Percentiles rank a stretch among this genome's conserved stretches.
Conservation (phyloP, 768 basidiomycete genomes). For the Hydnomerulius pinastri region DNA sequence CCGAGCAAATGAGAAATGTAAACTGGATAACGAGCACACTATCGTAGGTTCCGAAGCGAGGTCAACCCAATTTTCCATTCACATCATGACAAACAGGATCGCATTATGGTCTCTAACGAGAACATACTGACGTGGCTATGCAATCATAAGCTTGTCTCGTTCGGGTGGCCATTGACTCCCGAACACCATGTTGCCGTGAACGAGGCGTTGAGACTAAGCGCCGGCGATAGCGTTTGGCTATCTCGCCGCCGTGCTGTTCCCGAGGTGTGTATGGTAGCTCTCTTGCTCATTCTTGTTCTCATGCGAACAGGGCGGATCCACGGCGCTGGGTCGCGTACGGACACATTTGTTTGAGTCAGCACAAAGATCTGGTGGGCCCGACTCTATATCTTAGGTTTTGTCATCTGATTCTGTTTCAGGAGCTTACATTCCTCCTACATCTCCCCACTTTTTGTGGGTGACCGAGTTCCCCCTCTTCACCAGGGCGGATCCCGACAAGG, state of each 20-base stretch:
- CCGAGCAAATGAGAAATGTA: slow-evolving; percentile 24
- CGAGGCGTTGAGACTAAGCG: slow-evolving; percentile 42
- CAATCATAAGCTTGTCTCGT: slow-evolving; percentile 32
- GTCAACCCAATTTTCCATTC: slow-evolving; percentile 1
- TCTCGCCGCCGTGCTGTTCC: slow-evolving; percentile 49
- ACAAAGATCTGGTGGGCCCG: slow-evolving; percentile 55
- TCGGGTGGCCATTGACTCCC: slow-evolving; percentile 20
- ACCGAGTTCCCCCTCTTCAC: slow-evolving; percentile 96
- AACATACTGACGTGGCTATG: slow-evolving; percentile 51
- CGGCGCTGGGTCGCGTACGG: slow-evolving; percentile 72
- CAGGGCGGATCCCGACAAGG: slow-evolving; percentile 83
- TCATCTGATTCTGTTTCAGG: slow-evolving; percentile 41
- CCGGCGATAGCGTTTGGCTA: slow-evolving; percentile 62
- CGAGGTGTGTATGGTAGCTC: slow-evolving; percentile 44
- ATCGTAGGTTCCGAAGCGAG: slow-evolving; percentile 23
- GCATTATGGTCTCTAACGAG: slow-evolving; percentile 46
- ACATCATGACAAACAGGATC: slow-evolving; percentile 41
- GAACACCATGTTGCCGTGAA: slow-evolving; percentile 38
- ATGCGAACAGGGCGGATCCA: slow-evolving; percentile 76
- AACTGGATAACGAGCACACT: slow-evolving; percentile 20
- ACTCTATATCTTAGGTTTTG: slow-evolving; percentile 9
- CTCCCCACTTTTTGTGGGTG: slow-evolving; percentile 90
- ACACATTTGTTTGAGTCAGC: slow-evolving; percentile 68
- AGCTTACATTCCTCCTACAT: slow-evolving; percentile 51
- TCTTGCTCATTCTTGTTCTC: slow-evolving; percentile 14